Base-by-base conservation (phyloP, 768 basidiomycete species). In the Suillus discolor region DNA sequence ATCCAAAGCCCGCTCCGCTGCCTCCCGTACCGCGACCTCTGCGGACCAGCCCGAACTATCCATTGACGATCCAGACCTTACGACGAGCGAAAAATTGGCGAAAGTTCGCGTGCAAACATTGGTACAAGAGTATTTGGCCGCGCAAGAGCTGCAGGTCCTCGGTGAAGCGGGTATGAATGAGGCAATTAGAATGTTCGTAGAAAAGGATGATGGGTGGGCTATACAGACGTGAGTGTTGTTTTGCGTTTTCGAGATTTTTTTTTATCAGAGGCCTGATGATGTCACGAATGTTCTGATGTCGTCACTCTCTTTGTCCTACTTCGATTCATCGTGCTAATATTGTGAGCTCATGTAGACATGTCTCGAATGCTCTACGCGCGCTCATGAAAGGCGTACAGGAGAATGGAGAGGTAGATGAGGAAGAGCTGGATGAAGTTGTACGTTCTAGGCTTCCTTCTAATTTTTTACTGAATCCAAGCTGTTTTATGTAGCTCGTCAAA, bases 131-230 rank as follows among this genome's bases (percentile, higher is more conserved):
- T 99, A 97, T 75, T 79, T 99, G 57, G 83, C 89, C 8, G 96
- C 94, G 60, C 97, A 99, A 79, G 93, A 96, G 75, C 79, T 99
- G 72, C 95, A 97, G 80, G 79, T 99, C 61, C 80, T 99, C 20
- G 93, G 92, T 1, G 96, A 97, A 79, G 83, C 84, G 49, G 95
- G 91, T 31, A 93, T 99, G 91, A 90, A 89, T 47, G 93, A 96
- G 74, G 97, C 97, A 7, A 96, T 99, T 62, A 90, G 93, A 80
- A 84, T 90, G 77, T 99, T 93, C 78, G 96, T 99, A 66, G 96
- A 98, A 77, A 99, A 99, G 83, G 97, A 98, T 72, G 96, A 97
- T 76, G 89, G 87, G 36, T 92, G 96, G 80, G 94, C 97, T 11
- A 97, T 99, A 73, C 86, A 89, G 69, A 85, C 81, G 95, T 96